Conservation (phyloP, 805 yeast species). For the Candida tibetensis region DNA sequence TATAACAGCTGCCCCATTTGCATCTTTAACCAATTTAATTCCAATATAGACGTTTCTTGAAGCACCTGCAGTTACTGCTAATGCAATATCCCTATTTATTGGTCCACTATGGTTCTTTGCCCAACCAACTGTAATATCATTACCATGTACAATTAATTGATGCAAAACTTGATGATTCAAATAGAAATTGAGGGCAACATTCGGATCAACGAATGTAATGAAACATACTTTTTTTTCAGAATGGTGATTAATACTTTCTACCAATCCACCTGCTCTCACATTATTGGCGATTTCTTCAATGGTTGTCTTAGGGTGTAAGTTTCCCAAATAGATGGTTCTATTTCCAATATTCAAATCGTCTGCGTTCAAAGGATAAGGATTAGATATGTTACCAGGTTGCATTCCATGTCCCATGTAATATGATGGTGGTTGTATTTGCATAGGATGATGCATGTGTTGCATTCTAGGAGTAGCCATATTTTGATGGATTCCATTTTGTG, state of each 20-base stretch:
- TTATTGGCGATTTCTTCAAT: conserved; percentile 74
- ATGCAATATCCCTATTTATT: conserved; percentile 49
- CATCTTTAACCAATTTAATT: conserved; percentile 34
- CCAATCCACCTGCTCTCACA: conserved; percentile 70
- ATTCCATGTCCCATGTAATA: not conserved
- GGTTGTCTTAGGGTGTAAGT: conserved; percentile 60
- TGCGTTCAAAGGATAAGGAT: conserved; percentile 2
- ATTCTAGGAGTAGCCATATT: not conserved
- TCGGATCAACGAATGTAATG: conserved; percentile 63
- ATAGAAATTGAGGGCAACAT: conserved; percentile 64
- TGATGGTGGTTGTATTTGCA: not conserved
- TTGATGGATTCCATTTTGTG: conserved; percentile 3
- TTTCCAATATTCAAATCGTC: conserved; percentile 44
- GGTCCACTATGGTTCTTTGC: conserved; percentile 66
- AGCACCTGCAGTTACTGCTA: conserved; percentile 72
- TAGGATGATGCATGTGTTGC: not conserved
- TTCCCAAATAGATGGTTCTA: conserved; percentile 68
- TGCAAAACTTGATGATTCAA: conserved; percentile 55
- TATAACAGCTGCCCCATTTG: conserved; percentile 2
- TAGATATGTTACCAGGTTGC: not conserved
- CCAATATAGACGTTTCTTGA: conserved; percentile 78
- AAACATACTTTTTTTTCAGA: conserved; percentile 61
- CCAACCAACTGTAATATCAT: conserved; percentile 68
- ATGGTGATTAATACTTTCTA: conserved; percentile 55
- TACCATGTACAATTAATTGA: conserved; percentile 59